A percentile compares a stretch with the other conserved stretches of the same genome.
Evolutionary conservation across 306 rosid species (phyloP).

Genomic region (Cucumis cinereus): DNA sequence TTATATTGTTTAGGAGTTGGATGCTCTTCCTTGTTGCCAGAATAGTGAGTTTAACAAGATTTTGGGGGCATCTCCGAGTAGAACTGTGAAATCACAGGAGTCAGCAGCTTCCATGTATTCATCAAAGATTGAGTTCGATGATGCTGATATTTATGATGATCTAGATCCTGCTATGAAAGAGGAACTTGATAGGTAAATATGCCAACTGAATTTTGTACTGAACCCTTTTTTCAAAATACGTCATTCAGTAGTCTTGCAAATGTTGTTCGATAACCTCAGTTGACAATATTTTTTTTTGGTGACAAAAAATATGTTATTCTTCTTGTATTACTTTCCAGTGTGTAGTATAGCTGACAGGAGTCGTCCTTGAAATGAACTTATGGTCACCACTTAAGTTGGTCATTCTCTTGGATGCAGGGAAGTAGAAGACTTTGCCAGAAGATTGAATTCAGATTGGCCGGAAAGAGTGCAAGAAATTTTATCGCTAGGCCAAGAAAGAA

Average conservation of each 20-base stretch:
- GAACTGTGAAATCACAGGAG: slow-evolving; percentile 31
- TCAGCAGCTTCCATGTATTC: slow-evolving; percentile 24
- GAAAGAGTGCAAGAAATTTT: slow-evolving; percentile 85
- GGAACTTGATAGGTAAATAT: slow-evolving; percentile 71
- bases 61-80: slow-evolving; percentile 34
- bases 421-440: slow-evolving; percentile 86
- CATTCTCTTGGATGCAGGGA: slow-evolving; percentile 35
- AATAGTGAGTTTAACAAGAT: slow-evolving; percentile 25
- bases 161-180: slow-evolving; percentile 84
- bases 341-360: background rate
- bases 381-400: background rate
- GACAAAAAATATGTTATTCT: background rate
- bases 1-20: slow-evolving; percentile 34
- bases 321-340: background rate
- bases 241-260: background rate
- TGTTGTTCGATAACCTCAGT: background rate
- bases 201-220: background rate
- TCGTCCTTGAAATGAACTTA: background rate
- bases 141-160: slow-evolving; percentile 64
- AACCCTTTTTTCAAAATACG: background rate
- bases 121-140: slow-evolving; percentile 40
- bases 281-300: background rate
- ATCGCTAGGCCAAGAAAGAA: slow-evolving; percentile 65
- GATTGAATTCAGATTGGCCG: slow-evolving; percentile 83
- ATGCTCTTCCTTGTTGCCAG: slow-evolving; percentile 31